A percentile compares a stretch with the other conserved stretches of the same genome.
Evolutionary conservation across 2,329 filamentous ascomycete genomes (phyloP).

Genomic region (Botrytis squamosa): DNA sequence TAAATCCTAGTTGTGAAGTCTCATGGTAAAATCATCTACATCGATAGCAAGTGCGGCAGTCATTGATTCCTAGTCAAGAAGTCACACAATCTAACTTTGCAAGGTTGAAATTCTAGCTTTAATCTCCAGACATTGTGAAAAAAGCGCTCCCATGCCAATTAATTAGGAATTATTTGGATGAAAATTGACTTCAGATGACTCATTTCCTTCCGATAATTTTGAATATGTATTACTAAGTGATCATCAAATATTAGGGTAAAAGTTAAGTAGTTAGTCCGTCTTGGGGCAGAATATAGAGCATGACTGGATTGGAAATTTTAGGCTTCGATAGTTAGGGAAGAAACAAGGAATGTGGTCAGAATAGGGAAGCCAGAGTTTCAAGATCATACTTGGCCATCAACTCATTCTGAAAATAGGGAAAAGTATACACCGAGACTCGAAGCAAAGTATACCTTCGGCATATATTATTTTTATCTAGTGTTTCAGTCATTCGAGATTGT

Average conservation of each 20-base stretch:
- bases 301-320: background rate
- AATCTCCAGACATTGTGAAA: background rate
- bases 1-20: background rate
- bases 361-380: background rate
- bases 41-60: background rate
- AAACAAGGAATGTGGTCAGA: background rate
- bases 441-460: background rate
- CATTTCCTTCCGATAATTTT: background rate
- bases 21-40: background rate
- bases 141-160: background rate
- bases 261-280: background rate
- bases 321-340: background rate
- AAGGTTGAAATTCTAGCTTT: background rate
- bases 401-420: background rate
- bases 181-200: background rate
- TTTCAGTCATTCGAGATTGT: background rate
- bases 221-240: background rate
- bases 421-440: background rate
- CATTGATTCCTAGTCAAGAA: background rate
- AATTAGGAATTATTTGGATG: background rate
- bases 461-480: accelerated
- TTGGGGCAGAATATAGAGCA: background rate
- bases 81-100: background rate
- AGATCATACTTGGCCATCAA: background rate
- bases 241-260: background rate